These are phyloP conservation scores for Amanita polypyramis DNA, from an alignment of 768 basidiomycete species.

Conservation along the genomic window DNA sequence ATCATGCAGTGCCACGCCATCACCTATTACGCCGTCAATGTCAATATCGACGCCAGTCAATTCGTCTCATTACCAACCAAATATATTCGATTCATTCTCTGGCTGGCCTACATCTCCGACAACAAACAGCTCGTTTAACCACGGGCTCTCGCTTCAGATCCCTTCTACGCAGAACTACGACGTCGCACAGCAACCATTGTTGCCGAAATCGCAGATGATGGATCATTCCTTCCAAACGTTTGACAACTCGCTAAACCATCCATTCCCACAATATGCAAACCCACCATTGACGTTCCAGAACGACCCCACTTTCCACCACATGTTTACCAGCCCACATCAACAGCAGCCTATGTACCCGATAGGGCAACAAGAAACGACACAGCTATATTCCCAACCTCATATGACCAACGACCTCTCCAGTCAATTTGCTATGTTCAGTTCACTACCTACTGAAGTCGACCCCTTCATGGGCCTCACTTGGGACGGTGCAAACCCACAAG, in stretches of 20 bases:
- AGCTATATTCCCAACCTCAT: constrained; percentile 20
- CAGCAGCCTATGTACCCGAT: constrained; percentile 11
- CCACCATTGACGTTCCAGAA: constrained; percentile 8
- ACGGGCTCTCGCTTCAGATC: constrained; percentile 16
- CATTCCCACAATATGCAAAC: constrained; percentile 14
- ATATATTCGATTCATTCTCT: constrained; percentile 15
- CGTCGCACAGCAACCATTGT: background rate
- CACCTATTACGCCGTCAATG: constrained; percentile 14
- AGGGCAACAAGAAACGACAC: constrained; percentile 13
- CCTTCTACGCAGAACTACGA: constrained; percentile 7
- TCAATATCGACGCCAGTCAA: constrained; percentile 3
- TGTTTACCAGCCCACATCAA: constrained; percentile 8
- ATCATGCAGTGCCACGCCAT: constrained; percentile 15
- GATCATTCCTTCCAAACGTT: constrained; percentile 16
- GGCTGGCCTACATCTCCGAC: constrained; percentile 14
- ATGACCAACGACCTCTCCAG: constrained; percentile 20
- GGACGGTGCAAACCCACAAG: constrained; percentile 15
- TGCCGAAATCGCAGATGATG: constrained; percentile 1
- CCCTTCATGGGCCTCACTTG: constrained; percentile 20
- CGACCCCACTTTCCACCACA: constrained; percentile 10
- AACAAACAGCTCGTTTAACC: constrained; percentile 9
- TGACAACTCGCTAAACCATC: constrained; percentile 23
- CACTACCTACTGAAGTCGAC: constrained; percentile 17
- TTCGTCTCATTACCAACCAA: constrained; percentile 12
- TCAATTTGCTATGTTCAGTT: constrained; percentile 24